Evolutionary conservation across 305 asterid species (phyloP).

Genomic region (Solanum chacoense): DNA sequence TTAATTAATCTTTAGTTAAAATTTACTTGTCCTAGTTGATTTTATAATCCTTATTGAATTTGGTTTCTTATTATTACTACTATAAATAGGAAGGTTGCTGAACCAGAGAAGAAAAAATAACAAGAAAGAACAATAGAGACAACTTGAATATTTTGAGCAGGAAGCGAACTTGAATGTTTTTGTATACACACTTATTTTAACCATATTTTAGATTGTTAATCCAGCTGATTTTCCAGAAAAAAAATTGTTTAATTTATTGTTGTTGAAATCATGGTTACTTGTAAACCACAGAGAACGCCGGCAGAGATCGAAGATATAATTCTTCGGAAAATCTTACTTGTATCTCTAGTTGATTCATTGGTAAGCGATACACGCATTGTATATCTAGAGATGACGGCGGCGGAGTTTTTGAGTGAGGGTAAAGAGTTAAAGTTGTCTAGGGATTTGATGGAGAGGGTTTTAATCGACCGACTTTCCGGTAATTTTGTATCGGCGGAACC

Average conservation of each 20-base stretch:
- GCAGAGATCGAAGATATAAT: slow-evolving; percentile 91
- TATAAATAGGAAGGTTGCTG: background rate
- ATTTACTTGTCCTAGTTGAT: background rate
- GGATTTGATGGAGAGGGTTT: slow-evolving; percentile 66
- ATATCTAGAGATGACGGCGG: slow-evolving; percentile 73
- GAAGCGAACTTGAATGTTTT: background rate
- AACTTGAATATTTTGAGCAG: background rate
- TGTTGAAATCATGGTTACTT: slow-evolving; percentile 38
- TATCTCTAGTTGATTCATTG: slow-evolving; percentile 59
- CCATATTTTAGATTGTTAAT: background rate
- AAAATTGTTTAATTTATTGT: background rate
- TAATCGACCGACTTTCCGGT: slow-evolving; percentile 77
- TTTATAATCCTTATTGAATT: background rate
- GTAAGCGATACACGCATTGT: slow-evolving; percentile 53
- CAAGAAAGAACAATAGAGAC: background rate
- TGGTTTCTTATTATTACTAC: background rate
- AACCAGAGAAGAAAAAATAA: background rate
- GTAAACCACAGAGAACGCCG: slow-evolving; percentile 50
- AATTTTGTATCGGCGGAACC: slow-evolving; percentile 54
- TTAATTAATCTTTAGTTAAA: too few species aligned
- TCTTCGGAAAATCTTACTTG: slow-evolving; percentile 71
- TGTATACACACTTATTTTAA: background rate
- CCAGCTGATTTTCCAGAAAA: background rate
- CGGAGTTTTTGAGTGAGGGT: slow-evolving; percentile 78
- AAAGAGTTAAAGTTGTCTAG: slow-evolving; percentile 57